These are phyloP conservation scores for Trichoderma atroviride DNA, from an alignment of 2,329 filamentous ascomycete species.

Conservation along the genomic window DNA sequence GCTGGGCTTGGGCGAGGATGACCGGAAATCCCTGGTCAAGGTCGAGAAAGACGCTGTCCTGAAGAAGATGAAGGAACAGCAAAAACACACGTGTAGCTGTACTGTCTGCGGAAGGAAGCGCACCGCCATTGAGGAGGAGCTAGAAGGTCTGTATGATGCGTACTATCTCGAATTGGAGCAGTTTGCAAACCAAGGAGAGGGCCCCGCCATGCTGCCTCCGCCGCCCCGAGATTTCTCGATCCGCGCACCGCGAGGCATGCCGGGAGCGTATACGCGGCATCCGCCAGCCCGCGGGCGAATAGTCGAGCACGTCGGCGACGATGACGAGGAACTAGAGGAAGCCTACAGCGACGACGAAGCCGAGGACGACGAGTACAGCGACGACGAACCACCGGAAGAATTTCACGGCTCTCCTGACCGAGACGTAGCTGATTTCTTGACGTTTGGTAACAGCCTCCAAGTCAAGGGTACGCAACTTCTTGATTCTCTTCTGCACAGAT, in stretches of 20 bases:
- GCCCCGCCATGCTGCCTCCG: constrained; percentile 54
- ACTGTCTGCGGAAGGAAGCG: constrained; percentile 95
- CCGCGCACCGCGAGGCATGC: constrained; percentile 60
- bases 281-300: constrained; percentile 77
- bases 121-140: constrained; percentile 95
- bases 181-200: constrained; percentile 83
- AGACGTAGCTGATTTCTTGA: constrained; percentile 85
- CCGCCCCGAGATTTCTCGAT: constrained; percentile 63
- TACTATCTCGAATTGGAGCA: constrained; percentile 98
- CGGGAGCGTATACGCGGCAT: constrained; percentile 62
- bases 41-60: constrained; percentile 98
- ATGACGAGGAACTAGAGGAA: constrained; percentile 58
- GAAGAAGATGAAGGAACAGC: constrained; percentile 99
- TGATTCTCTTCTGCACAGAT: constrained; percentile 47
- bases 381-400: constrained; percentile 69
- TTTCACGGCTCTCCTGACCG: constrained; percentile 66
- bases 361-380: constrained; percentile 64
- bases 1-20: constrained; percentile 90
- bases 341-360: constrained; percentile 55
- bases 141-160: constrained; percentile 96
- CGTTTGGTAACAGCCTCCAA: constrained; percentile 95
- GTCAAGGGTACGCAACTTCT: constrained; percentile 72
- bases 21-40: constrained; percentile 92
- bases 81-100: constrained; percentile 98
- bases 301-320: constrained; percentile 64